Conservation (phyloP, 2,329 filamentous ascomycete genomes). For the Diaporthe sp. region DNA sequence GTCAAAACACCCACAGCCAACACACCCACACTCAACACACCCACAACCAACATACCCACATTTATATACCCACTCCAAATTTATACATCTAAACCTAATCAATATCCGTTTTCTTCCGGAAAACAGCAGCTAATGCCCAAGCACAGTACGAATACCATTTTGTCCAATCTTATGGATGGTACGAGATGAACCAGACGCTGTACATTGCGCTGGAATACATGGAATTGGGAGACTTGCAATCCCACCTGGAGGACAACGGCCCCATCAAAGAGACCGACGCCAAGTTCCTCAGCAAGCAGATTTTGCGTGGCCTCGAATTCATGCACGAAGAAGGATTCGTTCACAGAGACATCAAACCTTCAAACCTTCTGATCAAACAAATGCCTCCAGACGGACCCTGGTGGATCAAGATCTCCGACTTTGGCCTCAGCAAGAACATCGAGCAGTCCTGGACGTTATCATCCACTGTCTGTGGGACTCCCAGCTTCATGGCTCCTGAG, state of each 20-base stretch:
- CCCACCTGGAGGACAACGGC: background rate
- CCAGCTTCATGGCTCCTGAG: background rate
- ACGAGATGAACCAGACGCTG: background rate
- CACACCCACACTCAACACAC: no score
- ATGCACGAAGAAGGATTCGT: background rate
- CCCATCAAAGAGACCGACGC: background rate
- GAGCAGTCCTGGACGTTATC: background rate
- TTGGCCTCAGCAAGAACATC: background rate
- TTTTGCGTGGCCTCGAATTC: background rate
- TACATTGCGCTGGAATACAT: background rate
- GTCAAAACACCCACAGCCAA: no score
- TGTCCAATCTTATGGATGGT: constrained; percentile 3
- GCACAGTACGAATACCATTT: background rate
- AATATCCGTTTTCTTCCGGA: no score
- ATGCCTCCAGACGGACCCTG: background rate
- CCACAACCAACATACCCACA: no score
- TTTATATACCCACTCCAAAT: no score
- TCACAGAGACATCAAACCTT: background rate
- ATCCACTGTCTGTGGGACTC: background rate
- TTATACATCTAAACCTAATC: no score
- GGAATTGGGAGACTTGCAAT: background rate
- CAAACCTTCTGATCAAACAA: background rate
- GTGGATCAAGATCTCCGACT: constrained; percentile 7
- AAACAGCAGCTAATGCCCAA: background rate
- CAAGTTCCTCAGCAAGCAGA: background rate